Evolutionary conservation across 2,329 filamentous ascomycete genomes (phyloP), one percentile per base, ranked within the genome.

Genomic region (Tolypocladium pustulatum): DNA sequence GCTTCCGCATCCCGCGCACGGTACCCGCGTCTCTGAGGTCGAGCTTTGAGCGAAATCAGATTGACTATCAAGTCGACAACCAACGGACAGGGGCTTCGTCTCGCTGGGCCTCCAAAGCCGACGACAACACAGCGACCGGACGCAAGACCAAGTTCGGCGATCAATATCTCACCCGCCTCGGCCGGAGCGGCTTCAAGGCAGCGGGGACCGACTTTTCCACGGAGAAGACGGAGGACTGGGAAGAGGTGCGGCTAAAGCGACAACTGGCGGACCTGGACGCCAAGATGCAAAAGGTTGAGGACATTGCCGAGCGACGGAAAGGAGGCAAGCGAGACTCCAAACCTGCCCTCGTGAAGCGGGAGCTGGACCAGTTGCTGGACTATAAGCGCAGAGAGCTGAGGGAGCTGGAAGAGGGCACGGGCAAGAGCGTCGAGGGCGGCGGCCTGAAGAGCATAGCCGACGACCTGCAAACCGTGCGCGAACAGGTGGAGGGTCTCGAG

Each of bases 101-200:
- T 61, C 85, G 88, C 67, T 96, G 91, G 89, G 91, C 89, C 2
- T 82, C 85, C 61, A 85, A 88, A 62, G 84, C 87, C 54, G 89
- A 92, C 69, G 90, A 95, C 56, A 83, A 83, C 64, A 97, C 93
- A 0, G 76, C 83, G 40, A 94, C 91, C 0, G 92, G 93, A 59
- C 88, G 90, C 69, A 99, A 99, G 76, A 88, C 91, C 66, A 97
- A 96, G 76, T 99, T 99, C 69, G 94, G 94, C 64, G 94, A 99
- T 72, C 90, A 96, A 63, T 99, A 97, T 74, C 83, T 99, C 59
- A 95, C 90, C 61, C 87, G 94, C 15, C 81, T 99, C 43, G 94
- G 94, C 57, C 88, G 92, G 68, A 86, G 87, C 65, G 87, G 83
- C 60, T 93, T 94, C 75, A 87, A 89, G 69, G 84, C 89, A 10